A percentile compares a stretch with the other conserved stretches of the same genome.
Evolutionary conservation across 2,329 filamentous ascomycete genomes (phyloP).

Genomic region (Sclerotinia subarctica): DNA sequence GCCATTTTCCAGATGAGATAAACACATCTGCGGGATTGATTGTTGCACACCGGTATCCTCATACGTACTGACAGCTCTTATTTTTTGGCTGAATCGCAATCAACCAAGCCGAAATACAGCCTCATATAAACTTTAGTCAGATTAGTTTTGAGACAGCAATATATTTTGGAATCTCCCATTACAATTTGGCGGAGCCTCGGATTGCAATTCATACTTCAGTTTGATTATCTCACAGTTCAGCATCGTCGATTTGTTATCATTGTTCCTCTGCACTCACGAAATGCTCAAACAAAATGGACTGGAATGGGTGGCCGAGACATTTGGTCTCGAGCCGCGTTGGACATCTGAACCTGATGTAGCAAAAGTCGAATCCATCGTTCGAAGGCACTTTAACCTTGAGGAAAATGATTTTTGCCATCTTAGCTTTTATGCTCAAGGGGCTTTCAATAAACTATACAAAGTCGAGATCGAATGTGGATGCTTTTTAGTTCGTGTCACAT

Average conservation of each 20-base stretch:
- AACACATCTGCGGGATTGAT: no score
- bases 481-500: slow-evolving; percentile 40
- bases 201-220: no score
- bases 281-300: slow-evolving; percentile 20
- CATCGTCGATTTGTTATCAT: not conserved
- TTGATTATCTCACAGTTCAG: not conserved
- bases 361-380: slow-evolving; percentile 31
- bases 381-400: slow-evolving; percentile 30
- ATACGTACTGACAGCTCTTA: no score
- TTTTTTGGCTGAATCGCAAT: no score
- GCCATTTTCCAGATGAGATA: no score
- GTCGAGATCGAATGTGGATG: slow-evolving; percentile 29
- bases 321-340: slow-evolving; percentile 31
- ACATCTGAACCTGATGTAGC: slow-evolving; percentile 33
- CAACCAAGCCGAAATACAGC: not conserved
- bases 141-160: not conserved
- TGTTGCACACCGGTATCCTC: no score
- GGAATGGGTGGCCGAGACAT: slow-evolving; percentile 20
- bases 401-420: slow-evolving; percentile 29
- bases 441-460: slow-evolving; percentile 39
- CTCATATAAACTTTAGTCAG: no score
- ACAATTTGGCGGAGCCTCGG: no score
- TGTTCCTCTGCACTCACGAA: not conserved
- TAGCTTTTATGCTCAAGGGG: slow-evolving; percentile 32
- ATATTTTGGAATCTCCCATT: not conserved